A percentile compares a stretch with the other conserved stretches of the same genome.
Conservation (phyloP, 176 grass and related monocot species). For the Urochloa ruziziensis region DNA sequence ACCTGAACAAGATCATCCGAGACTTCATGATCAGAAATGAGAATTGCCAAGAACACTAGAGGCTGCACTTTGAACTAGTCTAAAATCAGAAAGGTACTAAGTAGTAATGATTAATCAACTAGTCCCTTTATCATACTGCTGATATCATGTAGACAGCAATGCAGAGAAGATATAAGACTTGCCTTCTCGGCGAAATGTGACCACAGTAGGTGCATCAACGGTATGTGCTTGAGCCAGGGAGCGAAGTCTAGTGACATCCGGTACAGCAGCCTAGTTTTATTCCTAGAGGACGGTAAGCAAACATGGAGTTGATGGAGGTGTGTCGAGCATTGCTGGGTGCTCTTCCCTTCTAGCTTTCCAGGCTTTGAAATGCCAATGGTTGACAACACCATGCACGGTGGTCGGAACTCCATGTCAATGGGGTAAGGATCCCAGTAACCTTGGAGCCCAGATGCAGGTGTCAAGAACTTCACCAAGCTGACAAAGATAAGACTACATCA, state of each 20-base stretch:
- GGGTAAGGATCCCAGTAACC: constrained; percentile 99
- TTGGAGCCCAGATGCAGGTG: constrained; percentile 82
- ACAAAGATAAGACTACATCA: not conserved
- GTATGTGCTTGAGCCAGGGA: constrained; percentile 88
- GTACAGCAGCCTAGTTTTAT: constrained; percentile 91
- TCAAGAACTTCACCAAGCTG: constrained; percentile 95
- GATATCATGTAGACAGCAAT: too few relatives aligned
- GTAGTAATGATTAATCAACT: too few relatives aligned
- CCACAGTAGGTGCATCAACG: constrained; percentile 81
- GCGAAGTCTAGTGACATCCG: constrained; percentile 95
- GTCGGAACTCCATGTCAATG: constrained; percentile 97
- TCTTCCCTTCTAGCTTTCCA: constrained; percentile 82
- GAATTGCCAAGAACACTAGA: not conserved
- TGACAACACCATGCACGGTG: constrained; percentile 88
- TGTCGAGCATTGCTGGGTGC: constrained; percentile 70
- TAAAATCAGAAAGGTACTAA: too few relatives aligned
- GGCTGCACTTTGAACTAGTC: too few relatives aligned
- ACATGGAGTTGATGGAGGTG: constrained; percentile 96
- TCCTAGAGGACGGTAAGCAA: constrained; percentile 84
- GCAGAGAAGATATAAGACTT: not conserved
- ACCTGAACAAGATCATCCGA: constrained; percentile 53
- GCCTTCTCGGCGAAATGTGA: constrained; percentile 92
- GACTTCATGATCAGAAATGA: not conserved
- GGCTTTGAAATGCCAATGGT: constrained; percentile 97
- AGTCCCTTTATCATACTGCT: too few relatives aligned